phyloP scores from a whole-genome alignment of 257 asterid species.

The Solanum arcanum region DNA sequence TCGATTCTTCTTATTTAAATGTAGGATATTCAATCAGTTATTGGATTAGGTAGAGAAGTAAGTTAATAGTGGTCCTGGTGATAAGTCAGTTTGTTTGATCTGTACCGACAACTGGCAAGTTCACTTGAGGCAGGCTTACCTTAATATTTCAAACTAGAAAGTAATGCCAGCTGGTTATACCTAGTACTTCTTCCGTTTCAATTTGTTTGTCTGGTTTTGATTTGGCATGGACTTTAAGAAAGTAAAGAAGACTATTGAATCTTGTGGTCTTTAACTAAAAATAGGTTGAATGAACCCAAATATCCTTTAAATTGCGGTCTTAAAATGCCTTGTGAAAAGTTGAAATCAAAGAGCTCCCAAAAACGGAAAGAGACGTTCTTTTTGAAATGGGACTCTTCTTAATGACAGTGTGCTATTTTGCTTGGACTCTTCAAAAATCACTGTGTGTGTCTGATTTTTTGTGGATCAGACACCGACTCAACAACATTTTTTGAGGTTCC shows the following conservation, averaged over 20 bases:
- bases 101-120: not conserved
- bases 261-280: not conserved
- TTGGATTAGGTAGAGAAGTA: slow-evolving; percentile 12
- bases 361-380: not conserved
- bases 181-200: not conserved
- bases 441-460: not conserved
- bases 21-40: not conserved
- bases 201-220: not conserved
- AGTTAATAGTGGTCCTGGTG: slow-evolving; percentile 8
- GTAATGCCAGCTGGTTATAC: not conserved
- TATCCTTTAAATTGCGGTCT: not conserved
- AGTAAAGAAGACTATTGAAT: not conserved
- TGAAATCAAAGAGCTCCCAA: not conserved
- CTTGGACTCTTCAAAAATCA: not conserved
- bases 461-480: not conserved
- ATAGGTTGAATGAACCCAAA: not conserved
- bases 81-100: not conserved
- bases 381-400: not conserved
- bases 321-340: not conserved
- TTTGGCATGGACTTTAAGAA: not conserved
- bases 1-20: not conserved
- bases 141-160: not conserved
- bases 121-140: not conserved
- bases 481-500: not conserved
- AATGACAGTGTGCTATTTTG: not conserved